Evolutionary conservation across 2,329 filamentous ascomycete species (phyloP).

Genomic region (Tympanopsis confertula): DNA sequence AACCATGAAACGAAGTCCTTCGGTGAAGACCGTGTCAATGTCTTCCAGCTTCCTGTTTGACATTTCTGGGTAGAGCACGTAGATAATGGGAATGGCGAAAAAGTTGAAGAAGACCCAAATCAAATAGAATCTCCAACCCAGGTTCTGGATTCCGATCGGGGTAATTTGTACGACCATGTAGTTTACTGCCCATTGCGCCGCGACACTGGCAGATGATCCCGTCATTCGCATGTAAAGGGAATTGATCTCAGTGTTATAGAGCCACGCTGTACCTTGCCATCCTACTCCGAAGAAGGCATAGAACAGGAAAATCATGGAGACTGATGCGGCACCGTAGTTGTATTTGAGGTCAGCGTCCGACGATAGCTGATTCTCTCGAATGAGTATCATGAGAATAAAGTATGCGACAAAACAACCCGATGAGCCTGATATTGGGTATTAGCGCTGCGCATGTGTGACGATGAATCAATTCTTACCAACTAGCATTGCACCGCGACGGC

Average conservation of each 20-base stretch:
- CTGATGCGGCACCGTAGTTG: slow-evolving; percentile 1
- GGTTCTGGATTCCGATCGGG: slow-evolving; percentile 20
- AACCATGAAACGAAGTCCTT: slow-evolving; percentile 27
- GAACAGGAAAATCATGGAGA: slow-evolving; percentile 3
- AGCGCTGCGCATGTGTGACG: no score
- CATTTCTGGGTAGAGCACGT: slow-evolving; percentile 37
- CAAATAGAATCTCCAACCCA: slow-evolving; percentile 37
- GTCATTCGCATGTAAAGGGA: slow-evolving; percentile 19
- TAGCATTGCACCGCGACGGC: slow-evolving; percentile 2
- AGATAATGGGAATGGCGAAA: slow-evolving; percentile 31
- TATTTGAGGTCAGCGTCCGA: no score
- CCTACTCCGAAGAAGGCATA: slow-evolving; percentile 2
- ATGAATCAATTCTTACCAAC: no score
- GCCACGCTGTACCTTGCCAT: slow-evolving; percentile 8
- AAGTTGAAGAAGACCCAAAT: slow-evolving; percentile 35
- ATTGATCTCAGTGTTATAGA: slow-evolving; percentile 19
- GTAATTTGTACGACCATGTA: slow-evolving; percentile 21
- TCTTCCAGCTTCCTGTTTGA: slow-evolving; percentile 32
- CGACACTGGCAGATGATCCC: slow-evolving; percentile 17
- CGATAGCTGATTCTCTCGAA: no score
- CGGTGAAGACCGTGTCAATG: slow-evolving; percentile 27
- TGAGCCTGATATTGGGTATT: no score
- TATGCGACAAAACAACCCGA: not conserved
- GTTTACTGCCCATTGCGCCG: slow-evolving; percentile 20
- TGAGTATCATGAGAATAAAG: not conserved